A percentile compares a stretch with the other conserved stretches of the same genome.
These are phyloP conservation scores for Achlya hypogyna DNA, from an alignment of 352 stramenopile species.

Conservation along the genomic window DNA sequence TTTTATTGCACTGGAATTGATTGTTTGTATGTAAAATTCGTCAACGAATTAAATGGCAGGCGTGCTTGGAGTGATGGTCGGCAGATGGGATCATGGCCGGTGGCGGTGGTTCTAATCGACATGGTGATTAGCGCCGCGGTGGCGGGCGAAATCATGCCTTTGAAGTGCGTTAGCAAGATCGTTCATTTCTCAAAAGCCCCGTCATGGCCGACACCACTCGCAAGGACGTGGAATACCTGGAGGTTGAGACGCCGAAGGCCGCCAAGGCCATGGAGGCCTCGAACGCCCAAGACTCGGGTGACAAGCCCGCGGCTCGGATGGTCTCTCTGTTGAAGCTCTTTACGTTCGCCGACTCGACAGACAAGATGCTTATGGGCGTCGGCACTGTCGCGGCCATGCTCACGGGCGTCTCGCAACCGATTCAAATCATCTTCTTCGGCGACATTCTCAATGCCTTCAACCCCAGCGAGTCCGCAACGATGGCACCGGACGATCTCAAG, in stretches of 20 bases:
- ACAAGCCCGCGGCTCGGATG: background rate
- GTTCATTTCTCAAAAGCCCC: background rate
- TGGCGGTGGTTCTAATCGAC: background rate
- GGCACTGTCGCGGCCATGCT: slow-evolving; percentile 38
- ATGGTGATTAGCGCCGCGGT: background rate
- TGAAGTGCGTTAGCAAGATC: background rate
- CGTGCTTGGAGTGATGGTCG: too few relatives aligned
- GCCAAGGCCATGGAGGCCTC: background rate
- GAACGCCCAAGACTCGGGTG: background rate
- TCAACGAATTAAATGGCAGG: background rate
- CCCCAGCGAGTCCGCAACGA: background rate
- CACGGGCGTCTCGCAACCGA: slow-evolving; percentile 40
- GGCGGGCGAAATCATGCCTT: background rate
- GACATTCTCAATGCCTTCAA: slow-evolving; percentile 69
- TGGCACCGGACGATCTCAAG: background rate
- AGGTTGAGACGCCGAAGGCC: background rate
- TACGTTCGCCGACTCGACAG: slow-evolving; percentile 35
- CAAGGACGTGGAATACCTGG: background rate
- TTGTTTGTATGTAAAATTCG: background rate
- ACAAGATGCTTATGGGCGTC: slow-evolving; percentile 48
- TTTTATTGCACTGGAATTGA: background rate
- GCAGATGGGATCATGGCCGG: background rate
- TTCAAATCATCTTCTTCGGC: slow-evolving; percentile 65
- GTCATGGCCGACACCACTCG: background rate
- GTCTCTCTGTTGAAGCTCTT: slow-evolving; percentile 24